These are phyloP conservation scores for Hortiboletus rubellus DNA, from an alignment of 1,284 basidiomycete species.

Conservation along the genomic window DNA sequence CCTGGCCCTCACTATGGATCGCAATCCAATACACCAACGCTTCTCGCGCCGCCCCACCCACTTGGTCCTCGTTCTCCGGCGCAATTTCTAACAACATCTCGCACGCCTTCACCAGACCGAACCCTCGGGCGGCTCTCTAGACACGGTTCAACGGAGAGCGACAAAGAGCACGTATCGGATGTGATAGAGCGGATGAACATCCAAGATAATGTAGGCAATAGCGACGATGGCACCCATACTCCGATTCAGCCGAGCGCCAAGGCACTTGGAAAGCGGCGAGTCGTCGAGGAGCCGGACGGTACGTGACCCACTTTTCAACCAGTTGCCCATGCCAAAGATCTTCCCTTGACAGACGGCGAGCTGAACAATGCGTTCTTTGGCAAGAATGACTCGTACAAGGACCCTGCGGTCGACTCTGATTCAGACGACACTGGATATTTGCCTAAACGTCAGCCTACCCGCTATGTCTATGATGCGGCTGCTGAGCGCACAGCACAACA, in stretches of 20 bases:
- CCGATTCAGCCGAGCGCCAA: slow-evolving; percentile 66
- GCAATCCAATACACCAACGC: slow-evolving; percentile 28
- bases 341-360: slow-evolving; percentile 36
- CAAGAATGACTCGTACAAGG: slow-evolving; percentile 31
- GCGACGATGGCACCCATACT: slow-evolving; percentile 37
- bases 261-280: slow-evolving; percentile 74
- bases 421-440: slow-evolving; percentile 39
- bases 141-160: slow-evolving; percentile 25
- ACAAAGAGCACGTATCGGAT: slow-evolving; percentile 24
- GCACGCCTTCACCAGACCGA: slow-evolving; percentile 53
- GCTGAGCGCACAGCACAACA: slow-evolving; percentile 70
- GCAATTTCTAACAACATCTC: slow-evolving; percentile 44
- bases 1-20: slow-evolving; percentile 26
- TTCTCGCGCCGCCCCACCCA: slow-evolving; percentile 62
- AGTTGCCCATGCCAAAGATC: not conserved
- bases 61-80: slow-evolving; percentile 69
- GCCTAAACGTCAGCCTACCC: slow-evolving; percentile 46
- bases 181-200: slow-evolving; percentile 34
- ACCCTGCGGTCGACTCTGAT: slow-evolving; percentile 37
- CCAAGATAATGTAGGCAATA: slow-evolving; percentile 25
- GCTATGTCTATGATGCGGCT: slow-evolving; percentile 80
- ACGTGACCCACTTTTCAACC: slow-evolving; percentile 11
- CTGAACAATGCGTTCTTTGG: slow-evolving; percentile 47
- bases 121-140: slow-evolving; percentile 17
- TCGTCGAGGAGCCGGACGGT: slow-evolving; percentile 52